Evolutionary conservation across 148 eudicot species (phyloP).

Genomic region (Nyssa sinensis): DNA sequence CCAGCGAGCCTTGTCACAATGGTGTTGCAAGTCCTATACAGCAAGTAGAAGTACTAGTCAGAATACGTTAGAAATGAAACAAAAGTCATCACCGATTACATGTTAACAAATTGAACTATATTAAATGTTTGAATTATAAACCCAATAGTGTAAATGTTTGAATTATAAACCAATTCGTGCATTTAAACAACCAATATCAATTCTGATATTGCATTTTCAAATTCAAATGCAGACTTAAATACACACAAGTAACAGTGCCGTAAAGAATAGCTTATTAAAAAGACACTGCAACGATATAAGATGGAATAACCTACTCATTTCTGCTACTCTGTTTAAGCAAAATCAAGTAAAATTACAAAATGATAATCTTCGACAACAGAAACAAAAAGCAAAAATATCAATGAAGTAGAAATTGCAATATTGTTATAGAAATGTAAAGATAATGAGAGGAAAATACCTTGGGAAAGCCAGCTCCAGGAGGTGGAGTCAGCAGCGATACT

Average conservation of each 20-base stretch:
- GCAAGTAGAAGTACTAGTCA: conserved; percentile 37
- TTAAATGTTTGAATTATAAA: background rate
- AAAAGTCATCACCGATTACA: background rate
- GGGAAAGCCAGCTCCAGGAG: conserved; percentile 71
- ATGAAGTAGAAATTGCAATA: background rate
- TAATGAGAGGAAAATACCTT: conserved; percentile 29
- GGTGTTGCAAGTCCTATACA: conserved; percentile 44
- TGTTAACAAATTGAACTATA: background rate
- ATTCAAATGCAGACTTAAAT: background rate
- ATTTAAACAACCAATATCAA: conserved; percentile 1
- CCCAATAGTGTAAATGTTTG: background rate
- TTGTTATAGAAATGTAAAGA: background rate
- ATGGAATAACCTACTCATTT: background rate
- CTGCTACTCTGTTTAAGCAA: background rate
- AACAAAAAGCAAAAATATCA: background rate
- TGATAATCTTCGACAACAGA: background rate
- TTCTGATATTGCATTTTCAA: background rate
- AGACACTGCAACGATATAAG: background rate
- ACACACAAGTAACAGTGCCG: background rate
- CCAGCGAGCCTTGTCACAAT: conserved; percentile 43
- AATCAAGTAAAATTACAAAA: background rate
- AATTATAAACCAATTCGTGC: background rate
- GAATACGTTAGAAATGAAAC: conserved; percentile 9
- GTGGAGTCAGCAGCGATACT: conserved; percentile 50
- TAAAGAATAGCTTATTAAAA: background rate